Percentiles rank a stretch among this genome's conserved stretches.
phyloP scores from a whole-genome alignment of 2,329 filamentous ascomycete species.

The Colletotrichum phormii region DNA sequence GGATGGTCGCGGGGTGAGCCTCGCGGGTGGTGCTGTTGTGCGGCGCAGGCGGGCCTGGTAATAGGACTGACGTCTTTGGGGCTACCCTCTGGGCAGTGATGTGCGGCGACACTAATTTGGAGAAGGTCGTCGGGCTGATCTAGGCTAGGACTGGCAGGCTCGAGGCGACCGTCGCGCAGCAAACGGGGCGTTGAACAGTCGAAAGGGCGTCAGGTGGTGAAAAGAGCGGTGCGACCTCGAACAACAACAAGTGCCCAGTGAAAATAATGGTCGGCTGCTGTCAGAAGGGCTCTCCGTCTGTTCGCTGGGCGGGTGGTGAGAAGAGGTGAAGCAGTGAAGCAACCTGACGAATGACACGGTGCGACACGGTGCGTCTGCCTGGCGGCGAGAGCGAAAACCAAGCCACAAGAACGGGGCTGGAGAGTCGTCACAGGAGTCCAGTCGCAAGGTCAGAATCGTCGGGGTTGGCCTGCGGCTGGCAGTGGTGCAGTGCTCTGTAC shows the following conservation, averaged over 20 bases:
- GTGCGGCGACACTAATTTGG: conserved; percentile 14
- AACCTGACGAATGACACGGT: neutral
- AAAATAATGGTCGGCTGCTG: neutral
- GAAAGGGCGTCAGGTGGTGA: conserved; percentile 1
- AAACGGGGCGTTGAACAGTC: neutral
- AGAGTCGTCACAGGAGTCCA: conserved; percentile 22
- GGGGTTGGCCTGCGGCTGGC: conserved; percentile 23
- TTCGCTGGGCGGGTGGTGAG: neutral
- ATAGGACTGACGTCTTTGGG: conserved; percentile 31
- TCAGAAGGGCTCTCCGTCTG: neutral
- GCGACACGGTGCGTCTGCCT: conserved; percentile 6
- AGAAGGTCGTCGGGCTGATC: conserved; percentile 24
- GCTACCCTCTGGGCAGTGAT: conserved; percentile 24
- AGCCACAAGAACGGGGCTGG: conserved; percentile 37
- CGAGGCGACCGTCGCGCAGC: conserved; percentile 17
- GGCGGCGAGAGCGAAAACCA: conserved; percentile 31
- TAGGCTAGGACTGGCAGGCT: conserved; percentile 2
- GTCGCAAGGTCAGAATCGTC: conserved; percentile 20
- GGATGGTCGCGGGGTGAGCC: conserved; percentile 28
- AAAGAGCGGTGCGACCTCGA: neutral
- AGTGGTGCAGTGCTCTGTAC: conserved; percentile 8
- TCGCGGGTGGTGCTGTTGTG: conserved; percentile 19
- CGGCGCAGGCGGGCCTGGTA: conserved; percentile 23
- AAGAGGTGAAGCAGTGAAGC: conserved; percentile 2
- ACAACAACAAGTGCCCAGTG: neutral